Base-by-base conservation (phyloP, 2,329 filamentous ascomycete genomes). In the Fusarium ambrosium region DNA sequence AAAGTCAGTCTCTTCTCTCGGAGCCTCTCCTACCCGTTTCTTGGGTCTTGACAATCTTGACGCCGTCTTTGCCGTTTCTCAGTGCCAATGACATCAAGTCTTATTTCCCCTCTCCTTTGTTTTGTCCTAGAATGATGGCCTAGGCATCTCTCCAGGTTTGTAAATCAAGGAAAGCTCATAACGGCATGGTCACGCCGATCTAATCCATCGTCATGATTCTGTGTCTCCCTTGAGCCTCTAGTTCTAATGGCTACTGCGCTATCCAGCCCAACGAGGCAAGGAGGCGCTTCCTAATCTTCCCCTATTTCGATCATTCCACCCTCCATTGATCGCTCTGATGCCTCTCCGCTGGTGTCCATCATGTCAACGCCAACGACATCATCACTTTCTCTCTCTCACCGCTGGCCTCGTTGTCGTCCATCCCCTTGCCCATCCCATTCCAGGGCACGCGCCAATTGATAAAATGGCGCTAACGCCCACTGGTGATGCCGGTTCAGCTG, bases 401-500 rank as follows among this genome's bases (percentile, higher is more conserved):
- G 53, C 39, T 66, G 16, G 37, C 53, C 41, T 29, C 61, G 8
- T 6, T 45, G 41, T 43, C 13, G 13, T 20, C 41, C 43, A 37
- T 59, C 18, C 58, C 58, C 62, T 37, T 43, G 29, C 64, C 36
- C 76, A 74, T 74, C 75, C 73, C 72, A 74, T 66, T 45, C 61
- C 56, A 41, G 39, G 39, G 43, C 43, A 68, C 60, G 55, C 59
- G 39, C 69, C 69, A 75, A 53, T 60, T 66, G 64, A 22, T 56
- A 27, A 43, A 53, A 62, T 64, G 37, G 71, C 71, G 67, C 72
- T 78, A 78, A 75, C 62, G 55, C 34, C 20, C 32, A 48, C 4
- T 37, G 22, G 18, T 63, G 66, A 79, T 79, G 69, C 77, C 68
- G 75, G 77, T 77, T 77, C 77, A 79, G 77, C 77, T 79, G 77